phyloP scores from a whole-genome alignment of 805 yeast genomes.

The Candida endomychidarum region DNA sequence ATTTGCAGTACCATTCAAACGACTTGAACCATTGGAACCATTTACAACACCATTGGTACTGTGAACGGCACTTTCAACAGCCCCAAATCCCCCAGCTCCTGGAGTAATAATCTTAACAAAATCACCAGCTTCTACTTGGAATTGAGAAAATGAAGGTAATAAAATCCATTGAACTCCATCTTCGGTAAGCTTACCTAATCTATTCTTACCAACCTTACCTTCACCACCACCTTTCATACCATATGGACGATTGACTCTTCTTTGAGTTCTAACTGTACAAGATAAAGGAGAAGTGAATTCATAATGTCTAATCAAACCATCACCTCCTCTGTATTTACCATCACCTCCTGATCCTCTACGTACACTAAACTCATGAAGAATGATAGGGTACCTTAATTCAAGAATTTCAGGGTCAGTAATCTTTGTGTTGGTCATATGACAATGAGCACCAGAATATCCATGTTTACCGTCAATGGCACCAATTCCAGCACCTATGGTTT shows the following conservation, averaged over 20 bases:
- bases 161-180: constrained; percentile 18
- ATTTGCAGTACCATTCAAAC: not conserved
- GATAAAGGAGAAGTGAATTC: constrained; percentile 15
- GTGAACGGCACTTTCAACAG: no score
- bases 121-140: constrained; percentile 59
- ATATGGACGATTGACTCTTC: constrained; percentile 19
- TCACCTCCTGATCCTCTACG: constrained; percentile 16
- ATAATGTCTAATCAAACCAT: constrained; percentile 17
- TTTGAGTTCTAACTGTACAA: constrained; percentile 17
- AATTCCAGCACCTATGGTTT: constrained; percentile 15
- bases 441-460: constrained; percentile 35
- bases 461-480: constrained; percentile 13
- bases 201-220: constrained; percentile 37
- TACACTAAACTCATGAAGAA: constrained; percentile 13
- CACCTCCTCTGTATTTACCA: constrained; percentile 18
- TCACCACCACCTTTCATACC: constrained; percentile 29
- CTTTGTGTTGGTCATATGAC: constrained; percentile 40
- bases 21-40: no score
- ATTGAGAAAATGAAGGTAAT: constrained; percentile 64
- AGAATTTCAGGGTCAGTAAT: constrained; percentile 19
- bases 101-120: constrained; percentile 67
- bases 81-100: constrained; percentile 74
- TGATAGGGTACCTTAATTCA: constrained; percentile 16
- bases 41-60: no score
- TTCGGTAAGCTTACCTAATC: constrained; percentile 28